Evolutionary conservation across 208 protist genomes (phyloP), one percentile per base, ranked within the genome.

Genomic region (Wallacemonas sp.): DNA sequence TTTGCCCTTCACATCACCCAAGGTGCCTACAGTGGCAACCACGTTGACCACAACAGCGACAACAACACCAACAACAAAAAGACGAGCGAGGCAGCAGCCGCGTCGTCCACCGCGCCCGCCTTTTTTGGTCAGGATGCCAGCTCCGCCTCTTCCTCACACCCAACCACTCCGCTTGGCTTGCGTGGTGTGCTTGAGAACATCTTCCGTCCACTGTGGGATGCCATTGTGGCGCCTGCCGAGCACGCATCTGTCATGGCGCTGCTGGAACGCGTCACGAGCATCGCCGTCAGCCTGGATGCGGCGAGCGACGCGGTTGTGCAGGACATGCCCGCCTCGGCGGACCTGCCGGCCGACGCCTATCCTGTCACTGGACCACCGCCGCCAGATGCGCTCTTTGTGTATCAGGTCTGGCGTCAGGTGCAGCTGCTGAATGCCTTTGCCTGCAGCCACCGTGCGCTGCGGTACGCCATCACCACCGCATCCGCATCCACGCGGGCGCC

Each of bases 351-450:
- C 46, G 52, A 71, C 60, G 68, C 67, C 2, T 60, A 87, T 19
- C 97, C 92, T 88, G 70, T 52, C 19, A 68, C 41, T 8, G 68
- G 72, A 17, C 61, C 85, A 17, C 94, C 96, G 48, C 98, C 98
- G 43, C 98, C 98, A 0, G 99, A 99, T 70, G 82, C 83, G n/a
- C 99, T 99, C 74, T 99, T 98, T 61, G 82, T 90, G 21, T 98
- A 96, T 76, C 99, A 99, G 73, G 76, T 99, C 21, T 99, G 97
- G 81, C 92, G 98, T 36, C 99, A 99, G 78, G 71, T 99, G 29
- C 66, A 93, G 56, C 56, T 90, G 12, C 74, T 99, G n/a, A 99
- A 99, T 83, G 74, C 83, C 17, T 87, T 98, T 41, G 47, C 90
- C 44, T 27, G 61, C 0, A 49, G 68, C 2, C 77, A 84, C 23